Percentiles rank a stretch among this genome's conserved stretches.
These are phyloP conservation scores for Stagonosporopsis vannaccii DNA, from an alignment of 2,329 filamentous ascomycete species.

Conservation along the genomic window DNA sequence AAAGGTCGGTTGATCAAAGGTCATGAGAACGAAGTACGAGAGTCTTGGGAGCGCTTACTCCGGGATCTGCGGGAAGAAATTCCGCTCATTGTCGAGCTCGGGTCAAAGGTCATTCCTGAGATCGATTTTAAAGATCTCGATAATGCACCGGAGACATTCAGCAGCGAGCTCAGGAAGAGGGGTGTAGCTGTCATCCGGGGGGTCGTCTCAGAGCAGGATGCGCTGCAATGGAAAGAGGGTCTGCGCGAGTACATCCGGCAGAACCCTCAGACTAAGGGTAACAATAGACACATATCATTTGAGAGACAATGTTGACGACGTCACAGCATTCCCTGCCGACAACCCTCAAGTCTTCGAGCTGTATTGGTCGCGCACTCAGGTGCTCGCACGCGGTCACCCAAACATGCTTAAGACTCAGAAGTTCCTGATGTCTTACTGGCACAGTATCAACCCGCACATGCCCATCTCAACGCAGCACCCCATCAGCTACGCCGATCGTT, in stretches of 20 bases:
- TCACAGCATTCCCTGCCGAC: slow-evolving; percentile 55
- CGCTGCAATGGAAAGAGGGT: slow-evolving; percentile 54
- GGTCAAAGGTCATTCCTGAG: slow-evolving; percentile 54
- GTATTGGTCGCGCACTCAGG: slow-evolving; percentile 58
- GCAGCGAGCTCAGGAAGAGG: slow-evolving; percentile 64
- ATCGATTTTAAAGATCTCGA: slow-evolving; percentile 57
- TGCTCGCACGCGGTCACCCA: slow-evolving; percentile 56
- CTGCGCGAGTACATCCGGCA: slow-evolving; percentile 54
- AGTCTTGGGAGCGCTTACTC: slow-evolving; percentile 58
- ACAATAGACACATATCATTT: background rate
- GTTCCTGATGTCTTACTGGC: slow-evolving; percentile 60
- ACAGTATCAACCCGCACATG: slow-evolving; percentile 52
- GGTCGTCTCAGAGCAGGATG: slow-evolving; percentile 54
- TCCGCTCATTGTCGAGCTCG: slow-evolving; percentile 52
- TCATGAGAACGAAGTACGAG: slow-evolving; percentile 56
- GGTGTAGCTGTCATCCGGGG: slow-evolving; percentile 58
- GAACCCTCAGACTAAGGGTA: slow-evolving; percentile 56
- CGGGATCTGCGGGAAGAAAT: slow-evolving; percentile 54
- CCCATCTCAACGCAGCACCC: slow-evolving; percentile 56
- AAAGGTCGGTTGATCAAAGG: slow-evolving; percentile 56
- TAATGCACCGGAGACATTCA: slow-evolving; percentile 63
- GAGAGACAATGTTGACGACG: slow-evolving; percentile 12
- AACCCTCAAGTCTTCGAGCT: slow-evolving; percentile 61
- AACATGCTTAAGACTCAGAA: slow-evolving; percentile 56
- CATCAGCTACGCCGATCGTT: slow-evolving; percentile 57